These are phyloP conservation scores for Daldinia caldariorum DNA, from an alignment of 495 filamentous ascomycete genomes.

Conservation along the genomic window DNA sequence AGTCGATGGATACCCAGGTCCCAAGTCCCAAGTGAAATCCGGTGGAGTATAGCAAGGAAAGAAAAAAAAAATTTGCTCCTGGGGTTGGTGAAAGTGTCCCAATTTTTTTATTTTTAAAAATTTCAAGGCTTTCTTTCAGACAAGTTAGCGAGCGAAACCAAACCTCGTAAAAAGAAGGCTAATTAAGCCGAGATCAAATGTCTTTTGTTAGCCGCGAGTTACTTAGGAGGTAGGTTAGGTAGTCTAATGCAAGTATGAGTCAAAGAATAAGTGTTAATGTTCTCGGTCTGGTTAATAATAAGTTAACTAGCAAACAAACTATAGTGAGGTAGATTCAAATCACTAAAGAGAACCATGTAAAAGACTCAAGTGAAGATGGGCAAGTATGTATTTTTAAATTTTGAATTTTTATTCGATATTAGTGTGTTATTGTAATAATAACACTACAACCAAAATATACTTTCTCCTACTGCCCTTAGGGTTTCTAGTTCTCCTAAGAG, in stretches of 20 bases:
- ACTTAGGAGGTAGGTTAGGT: not conserved
- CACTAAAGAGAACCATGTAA: constrained; percentile 12
- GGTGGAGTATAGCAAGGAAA: constrained; percentile 14
- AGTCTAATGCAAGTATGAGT: constrained; percentile 10
- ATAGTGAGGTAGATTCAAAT: not conserved
- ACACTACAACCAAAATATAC: constrained; percentile 24
- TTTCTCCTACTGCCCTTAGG: constrained; percentile 27
- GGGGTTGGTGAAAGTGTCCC: not conserved
- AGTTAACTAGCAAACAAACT: not conserved
- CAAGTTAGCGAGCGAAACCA: not conserved
- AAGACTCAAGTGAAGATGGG: not conserved
- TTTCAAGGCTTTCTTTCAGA: not conserved
- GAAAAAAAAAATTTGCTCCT: not conserved
- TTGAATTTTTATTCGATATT: constrained; percentile 27
- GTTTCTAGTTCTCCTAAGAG: constrained; percentile 42
- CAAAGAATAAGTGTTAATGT: not conserved
- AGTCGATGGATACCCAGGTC: not conserved
- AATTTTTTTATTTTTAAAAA: not conserved
- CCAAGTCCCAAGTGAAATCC: constrained; percentile 7
- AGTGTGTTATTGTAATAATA: constrained; percentile 25
- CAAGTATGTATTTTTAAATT: constrained; percentile 28
- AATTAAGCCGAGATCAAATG: constrained; percentile 28
- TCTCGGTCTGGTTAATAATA: not conserved
- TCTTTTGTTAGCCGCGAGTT: constrained; percentile 13
- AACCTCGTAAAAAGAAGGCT: constrained; percentile 18